These are phyloP conservation scores for Saturnispora besseyi DNA, from an alignment of 805 yeast species.

Conservation along the genomic window DNA sequence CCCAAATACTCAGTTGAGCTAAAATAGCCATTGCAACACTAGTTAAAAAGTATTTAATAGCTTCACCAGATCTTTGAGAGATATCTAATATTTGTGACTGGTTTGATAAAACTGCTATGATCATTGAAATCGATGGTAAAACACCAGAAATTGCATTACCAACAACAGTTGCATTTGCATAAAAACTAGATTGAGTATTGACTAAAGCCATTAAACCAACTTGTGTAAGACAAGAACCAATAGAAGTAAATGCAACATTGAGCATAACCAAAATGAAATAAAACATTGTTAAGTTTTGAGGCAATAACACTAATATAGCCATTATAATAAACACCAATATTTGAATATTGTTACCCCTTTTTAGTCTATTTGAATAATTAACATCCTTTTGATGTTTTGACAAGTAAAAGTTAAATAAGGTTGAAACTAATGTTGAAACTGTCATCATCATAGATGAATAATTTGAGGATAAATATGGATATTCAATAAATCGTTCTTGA, in stretches of 20 bases:
- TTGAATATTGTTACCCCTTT: constrained; percentile 52
- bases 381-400: constrained; percentile 58
- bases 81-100: constrained; percentile 7
- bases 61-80: constrained; percentile 22
- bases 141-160: constrained; percentile 96
- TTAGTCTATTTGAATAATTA: constrained; percentile 48
- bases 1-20: constrained; percentile 16
- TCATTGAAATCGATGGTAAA: constrained; percentile 67
- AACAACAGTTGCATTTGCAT: constrained; percentile 85
- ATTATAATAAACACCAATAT: constrained; percentile 47
- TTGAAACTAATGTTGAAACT: constrained; percentile 62
- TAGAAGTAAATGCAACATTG: constrained; percentile 54
- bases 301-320: constrained; percentile 39
- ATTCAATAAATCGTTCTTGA: constrained; percentile 45
- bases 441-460: constrained; percentile 87
- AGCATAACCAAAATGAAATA: constrained; percentile 50
- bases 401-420: constrained; percentile 48
- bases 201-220: constrained; percentile 87
- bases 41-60: constrained; percentile 32
- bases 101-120: constrained; percentile 36
- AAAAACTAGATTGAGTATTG: constrained; percentile 63
- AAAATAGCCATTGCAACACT: constrained; percentile 17
- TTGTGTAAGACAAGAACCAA: constrained; percentile 78
- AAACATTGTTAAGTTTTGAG: constrained; percentile 24
- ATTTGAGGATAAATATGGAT: constrained; percentile 41